Conservation (phyloP, 108 stramenopile species). For the Epipyxis sp. region DNA sequence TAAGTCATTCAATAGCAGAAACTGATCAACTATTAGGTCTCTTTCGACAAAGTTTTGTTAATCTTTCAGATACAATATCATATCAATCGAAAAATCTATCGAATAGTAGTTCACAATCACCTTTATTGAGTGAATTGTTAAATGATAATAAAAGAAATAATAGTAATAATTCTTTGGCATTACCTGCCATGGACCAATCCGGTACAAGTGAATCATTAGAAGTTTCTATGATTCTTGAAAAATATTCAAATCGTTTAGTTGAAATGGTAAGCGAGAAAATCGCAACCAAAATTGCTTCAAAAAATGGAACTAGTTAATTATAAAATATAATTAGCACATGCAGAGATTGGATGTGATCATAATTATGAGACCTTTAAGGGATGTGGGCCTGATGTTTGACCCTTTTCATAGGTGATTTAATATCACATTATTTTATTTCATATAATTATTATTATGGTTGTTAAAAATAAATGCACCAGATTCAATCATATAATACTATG, state of each 20-base stretch:
- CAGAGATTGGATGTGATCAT: too few relatives aligned
- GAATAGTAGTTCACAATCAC: neutral
- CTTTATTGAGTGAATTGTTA: neutral
- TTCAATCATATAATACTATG: too few relatives aligned
- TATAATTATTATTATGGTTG: too few relatives aligned
- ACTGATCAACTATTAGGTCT: neutral
- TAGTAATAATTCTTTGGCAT: neutral
- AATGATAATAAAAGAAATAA: neutral
- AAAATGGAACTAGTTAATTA: neutral
- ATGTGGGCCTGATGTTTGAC: too few relatives aligned
- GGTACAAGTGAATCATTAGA: neutral
- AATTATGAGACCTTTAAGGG: too few relatives aligned
- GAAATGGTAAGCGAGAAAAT: constrained; percentile 20
- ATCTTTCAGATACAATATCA: neutral
- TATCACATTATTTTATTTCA: too few relatives aligned
- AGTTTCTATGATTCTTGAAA: constrained; percentile 3
- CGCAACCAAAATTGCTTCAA: neutral
- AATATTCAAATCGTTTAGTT: constrained; percentile 16
- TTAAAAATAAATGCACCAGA: too few relatives aligned
- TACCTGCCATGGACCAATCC: neutral
- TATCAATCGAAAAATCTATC: neutral
- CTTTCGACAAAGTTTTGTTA: neutral
- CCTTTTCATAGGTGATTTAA: too few relatives aligned
- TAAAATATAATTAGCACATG: too few relatives aligned
- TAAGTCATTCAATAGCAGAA: neutral